Conservation (phyloP, 1,284 basidiomycete species). For the Phaffia rhodozyma region DNA sequence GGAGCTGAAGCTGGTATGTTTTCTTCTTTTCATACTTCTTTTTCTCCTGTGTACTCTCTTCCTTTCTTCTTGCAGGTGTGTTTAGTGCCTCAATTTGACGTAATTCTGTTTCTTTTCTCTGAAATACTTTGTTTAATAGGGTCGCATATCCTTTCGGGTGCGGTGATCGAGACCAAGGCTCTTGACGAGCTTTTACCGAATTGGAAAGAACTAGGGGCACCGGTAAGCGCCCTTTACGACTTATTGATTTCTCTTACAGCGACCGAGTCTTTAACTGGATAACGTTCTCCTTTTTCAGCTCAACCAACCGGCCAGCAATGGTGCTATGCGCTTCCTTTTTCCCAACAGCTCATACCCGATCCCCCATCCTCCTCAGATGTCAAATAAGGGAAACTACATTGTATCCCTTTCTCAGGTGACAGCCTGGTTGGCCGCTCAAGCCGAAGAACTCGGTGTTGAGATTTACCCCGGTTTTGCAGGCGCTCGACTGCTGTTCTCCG, state of each 20-base stretch:
- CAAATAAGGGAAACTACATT: constrained; percentile 88
- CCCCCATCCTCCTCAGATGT: constrained; percentile 96
- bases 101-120: background rate
- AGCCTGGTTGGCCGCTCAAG: constrained; percentile 78
- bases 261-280: background rate
- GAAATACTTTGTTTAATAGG: constrained; percentile 42
- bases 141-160: constrained; percentile 89
- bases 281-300: constrained; percentile 41
- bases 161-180: constrained; percentile 85
- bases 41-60: background rate
- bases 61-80: background rate
- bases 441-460: constrained; percentile 78
- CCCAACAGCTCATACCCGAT: constrained; percentile 60
- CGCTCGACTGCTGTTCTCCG: constrained; percentile 62
- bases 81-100: no score
- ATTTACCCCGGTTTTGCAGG: constrained; percentile 96
- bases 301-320: constrained; percentile 65
- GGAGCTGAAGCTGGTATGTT: constrained; percentile 75
- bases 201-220: constrained; percentile 54
- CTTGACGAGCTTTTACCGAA: constrained; percentile 83
- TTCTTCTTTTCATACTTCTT: background rate
- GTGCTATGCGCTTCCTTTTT: constrained; percentile 82
- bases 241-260: background rate
- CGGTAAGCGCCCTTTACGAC: constrained; percentile 20
- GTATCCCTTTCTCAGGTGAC: constrained; percentile 79